Percentiles rank a stretch among this genome's conserved stretches.
Conservation (phyloP, 495 filamentous ascomycete species). For the Platismatia glauca region DNA sequence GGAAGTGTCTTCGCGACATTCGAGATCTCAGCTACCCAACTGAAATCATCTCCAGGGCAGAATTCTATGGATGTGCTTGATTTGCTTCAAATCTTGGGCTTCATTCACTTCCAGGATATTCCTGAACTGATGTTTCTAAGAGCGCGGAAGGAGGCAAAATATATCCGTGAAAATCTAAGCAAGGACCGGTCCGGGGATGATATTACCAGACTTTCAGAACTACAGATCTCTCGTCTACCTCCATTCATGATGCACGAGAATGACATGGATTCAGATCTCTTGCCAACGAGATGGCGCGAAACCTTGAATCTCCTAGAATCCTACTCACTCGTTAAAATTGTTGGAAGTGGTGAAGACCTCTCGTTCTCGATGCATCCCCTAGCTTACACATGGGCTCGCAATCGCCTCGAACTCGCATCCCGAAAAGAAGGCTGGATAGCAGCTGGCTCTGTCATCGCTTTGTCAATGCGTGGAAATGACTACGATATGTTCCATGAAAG, state of each 20-base stretch:
- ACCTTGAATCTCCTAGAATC: background rate
- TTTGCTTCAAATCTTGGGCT: conserved; percentile 28
- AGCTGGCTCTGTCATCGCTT: background rate
- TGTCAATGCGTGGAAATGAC: background rate
- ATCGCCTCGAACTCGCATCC: background rate
- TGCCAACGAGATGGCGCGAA: background rate
- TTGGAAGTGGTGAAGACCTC: background rate
- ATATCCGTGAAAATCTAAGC: background rate
- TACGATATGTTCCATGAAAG: background rate
- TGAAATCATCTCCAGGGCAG: conserved; percentile 16
- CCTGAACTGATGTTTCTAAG: background rate
- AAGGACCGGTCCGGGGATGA: background rate
- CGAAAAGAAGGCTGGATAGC: background rate
- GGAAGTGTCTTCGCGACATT: conserved; percentile 28
- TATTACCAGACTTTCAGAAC: background rate
- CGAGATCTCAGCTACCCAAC: conserved; percentile 25
- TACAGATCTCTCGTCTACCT: background rate
- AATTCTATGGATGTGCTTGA: conserved; percentile 22
- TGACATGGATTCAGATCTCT: background rate
- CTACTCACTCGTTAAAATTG: background rate
- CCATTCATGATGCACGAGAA: background rate
- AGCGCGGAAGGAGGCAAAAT: background rate
- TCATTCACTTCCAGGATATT: conserved; percentile 7
- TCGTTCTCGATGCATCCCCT: background rate
- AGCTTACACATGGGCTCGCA: background rate